Evolutionary conservation across 768 basidiomycete genomes (phyloP), one percentile per base, ranked within the genome.

Genomic region (Hygrophorus pudorinus): DNA sequence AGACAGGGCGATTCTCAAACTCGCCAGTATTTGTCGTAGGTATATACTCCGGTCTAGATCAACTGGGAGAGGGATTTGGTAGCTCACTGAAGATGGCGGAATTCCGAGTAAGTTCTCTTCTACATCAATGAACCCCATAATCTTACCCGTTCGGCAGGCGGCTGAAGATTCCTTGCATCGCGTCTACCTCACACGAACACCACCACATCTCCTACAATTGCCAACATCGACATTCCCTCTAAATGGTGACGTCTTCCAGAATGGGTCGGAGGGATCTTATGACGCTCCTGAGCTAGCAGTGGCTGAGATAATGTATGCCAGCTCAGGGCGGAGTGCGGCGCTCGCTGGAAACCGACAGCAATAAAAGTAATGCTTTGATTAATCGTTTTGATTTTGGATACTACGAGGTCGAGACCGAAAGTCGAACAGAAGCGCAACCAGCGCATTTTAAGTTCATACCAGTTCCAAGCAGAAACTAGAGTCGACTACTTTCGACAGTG

Each of bases 1-100:
- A 97, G 61, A 91, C 92, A 0, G 96, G 96, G 57, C 83, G 92
- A 37, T 80, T 79, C 52, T 85, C 89, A 1, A 86, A 87, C 53
- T 82, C 90, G 2, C 93, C 96, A 1, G 74, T 93, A 31, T 99
- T 85, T 61, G 85, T 96, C n/a, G 84, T 94, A n/a, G 96, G 91
- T 13, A 84, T 96, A 47, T 98, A 77, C 60, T 87, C 80, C 17
- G 90, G 80, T 32, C 70, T 64, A 46, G 87, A 78, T 59, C 78
- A 96, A 62, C 76, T 99, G 2, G 90, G 93, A 4, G 93, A 99
- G 63, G 92, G 93, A 11, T 90, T 93, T 56, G 96, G 96, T 42
- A 83, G 79, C 52, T 92, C 88, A 2, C 65, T 97, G 44, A 81
- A 78, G 60, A 98, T 98, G 94, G 91, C 91, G 12, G 91, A 97